Evolutionary conservation across 306 rosid genomes (phyloP).

Genomic region (Malus sylvestris): DNA sequence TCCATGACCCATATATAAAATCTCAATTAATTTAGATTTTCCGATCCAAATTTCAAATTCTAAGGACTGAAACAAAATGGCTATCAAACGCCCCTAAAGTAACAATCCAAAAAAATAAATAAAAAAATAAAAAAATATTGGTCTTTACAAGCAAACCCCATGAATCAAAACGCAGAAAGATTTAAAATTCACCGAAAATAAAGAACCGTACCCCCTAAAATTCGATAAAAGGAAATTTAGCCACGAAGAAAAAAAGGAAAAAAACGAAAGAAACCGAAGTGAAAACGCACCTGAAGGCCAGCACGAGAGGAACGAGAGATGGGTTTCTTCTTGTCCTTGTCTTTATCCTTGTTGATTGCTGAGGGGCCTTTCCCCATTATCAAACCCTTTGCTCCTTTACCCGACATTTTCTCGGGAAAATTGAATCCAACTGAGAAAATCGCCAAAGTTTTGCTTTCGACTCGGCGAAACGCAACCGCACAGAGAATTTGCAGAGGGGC

Average conservation of each 20-base stretch:
- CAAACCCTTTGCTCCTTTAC: slow-evolving; percentile 36
- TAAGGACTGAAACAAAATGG: background rate
- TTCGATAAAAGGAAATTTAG: background rate
- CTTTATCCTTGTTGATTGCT: slow-evolving; percentile 24
- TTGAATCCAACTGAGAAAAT: background rate
- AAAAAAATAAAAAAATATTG: no score
- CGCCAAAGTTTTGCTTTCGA: background rate
- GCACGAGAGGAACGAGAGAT: slow-evolving; percentile 35
- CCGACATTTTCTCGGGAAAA: slow-evolving; percentile 4
- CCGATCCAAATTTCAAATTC: background rate
- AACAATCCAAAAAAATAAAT: no score
- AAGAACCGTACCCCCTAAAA: background rate
- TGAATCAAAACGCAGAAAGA: background rate
- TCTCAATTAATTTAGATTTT: background rate
- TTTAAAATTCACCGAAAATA: background rate
- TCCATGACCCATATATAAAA: background rate
- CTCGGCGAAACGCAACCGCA: background rate
- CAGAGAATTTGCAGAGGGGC: background rate
- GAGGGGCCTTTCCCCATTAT: slow-evolving; percentile 20
- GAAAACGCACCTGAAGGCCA: slow-evolving; percentile 23
- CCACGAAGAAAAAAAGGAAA: background rate
- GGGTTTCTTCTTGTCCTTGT: slow-evolving; percentile 31
- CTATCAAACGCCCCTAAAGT: no score
- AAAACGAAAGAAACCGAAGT: background rate
- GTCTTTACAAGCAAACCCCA: background rate